Percentiles rank a stretch among this genome's conserved stretches.
Conservation (phyloP, 768 basidiomycete species). For the Suillus spraguei region DNA sequence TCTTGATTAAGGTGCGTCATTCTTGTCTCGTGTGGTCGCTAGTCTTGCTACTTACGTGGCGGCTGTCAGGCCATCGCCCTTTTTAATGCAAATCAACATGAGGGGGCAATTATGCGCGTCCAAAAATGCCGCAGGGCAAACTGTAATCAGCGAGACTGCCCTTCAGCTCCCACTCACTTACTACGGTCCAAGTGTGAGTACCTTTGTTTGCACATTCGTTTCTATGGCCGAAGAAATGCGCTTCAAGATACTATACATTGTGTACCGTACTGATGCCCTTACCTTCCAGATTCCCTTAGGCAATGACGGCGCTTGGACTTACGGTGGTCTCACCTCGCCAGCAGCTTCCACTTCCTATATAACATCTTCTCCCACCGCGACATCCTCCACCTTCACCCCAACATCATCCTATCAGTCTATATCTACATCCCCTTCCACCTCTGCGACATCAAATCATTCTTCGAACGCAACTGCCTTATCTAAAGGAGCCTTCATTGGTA, state of each 20-base stretch:
- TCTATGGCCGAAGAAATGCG: neutral
- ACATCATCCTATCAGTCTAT: conserved; percentile 26
- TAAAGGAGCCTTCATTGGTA: conserved; percentile 34
- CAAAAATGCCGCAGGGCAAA: conserved; percentile 52
- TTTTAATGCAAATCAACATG: too few species aligned
- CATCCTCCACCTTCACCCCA: conserved; percentile 23
- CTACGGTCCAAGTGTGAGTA: conserved; percentile 79
- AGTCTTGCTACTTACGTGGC: too few species aligned
- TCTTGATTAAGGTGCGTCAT: too few species aligned
- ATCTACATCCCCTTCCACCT: conserved; percentile 26
- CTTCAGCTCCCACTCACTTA: conserved; percentile 76
- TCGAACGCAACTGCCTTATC: conserved; percentile 33
- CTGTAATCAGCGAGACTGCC: conserved; percentile 58
- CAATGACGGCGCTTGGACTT: conserved; percentile 61
- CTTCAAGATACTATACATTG: neutral
- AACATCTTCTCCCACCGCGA: conserved; percentile 25
- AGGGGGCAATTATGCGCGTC: too few species aligned
- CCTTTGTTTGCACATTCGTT: neutral
- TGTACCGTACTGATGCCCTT: conserved; percentile 10
- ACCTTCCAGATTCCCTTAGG: conserved; percentile 69
- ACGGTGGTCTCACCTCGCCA: conserved; percentile 73
- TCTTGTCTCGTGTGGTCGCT: too few species aligned
- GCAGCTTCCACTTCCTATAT: conserved; percentile 37
- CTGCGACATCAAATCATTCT: conserved; percentile 23
- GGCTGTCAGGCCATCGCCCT: too few species aligned